These are phyloP conservation scores for Neonectria hederae DNA, from an alignment of 2,329 filamentous ascomycete genomes.

Conservation along the genomic window DNA sequence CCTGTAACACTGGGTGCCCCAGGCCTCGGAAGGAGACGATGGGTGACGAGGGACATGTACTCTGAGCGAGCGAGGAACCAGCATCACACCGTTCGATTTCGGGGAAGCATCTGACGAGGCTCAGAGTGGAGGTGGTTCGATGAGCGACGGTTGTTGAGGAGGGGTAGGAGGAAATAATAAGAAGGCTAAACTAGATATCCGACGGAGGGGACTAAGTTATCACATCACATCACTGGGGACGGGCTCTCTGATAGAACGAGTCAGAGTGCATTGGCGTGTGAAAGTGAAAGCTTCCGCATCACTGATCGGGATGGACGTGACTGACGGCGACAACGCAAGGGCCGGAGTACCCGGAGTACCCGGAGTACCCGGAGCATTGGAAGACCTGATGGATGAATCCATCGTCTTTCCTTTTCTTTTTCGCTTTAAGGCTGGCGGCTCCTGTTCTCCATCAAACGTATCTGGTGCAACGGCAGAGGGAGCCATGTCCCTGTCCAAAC, in stretches of 20 bases:
- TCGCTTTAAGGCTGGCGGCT: conserved; percentile 1
- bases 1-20: conserved; percentile 26
- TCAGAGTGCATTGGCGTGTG: conserved; percentile 4
- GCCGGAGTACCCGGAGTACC: neutral
- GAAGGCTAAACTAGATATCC: conserved; percentile 12
- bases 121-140: conserved; percentile 36
- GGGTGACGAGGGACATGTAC: conserved; percentile 13
- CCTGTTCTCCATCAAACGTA: conserved; percentile 12
- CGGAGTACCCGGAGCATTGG: neutral
- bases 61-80: conserved; percentile 25
- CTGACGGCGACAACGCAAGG: neutral
- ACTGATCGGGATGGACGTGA: neutral
- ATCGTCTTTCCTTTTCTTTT: conserved; percentile 14
- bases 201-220: conserved; percentile 15
- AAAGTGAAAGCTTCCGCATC: neutral
- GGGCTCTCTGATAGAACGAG: conserved; percentile 18
- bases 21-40: conserved; percentile 11
- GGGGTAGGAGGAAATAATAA: conserved; percentile 22
- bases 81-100: conserved; percentile 42
- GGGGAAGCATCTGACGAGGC: conserved; percentile 40
- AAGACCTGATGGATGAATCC: neutral
- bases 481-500: conserved; percentile 24
- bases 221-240: conserved; percentile 37
- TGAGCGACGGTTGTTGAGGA: conserved; percentile 15
- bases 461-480: conserved; percentile 13